Evolutionary conservation across 768 basidiomycete genomes (phyloP).

Genomic region (Rhizopogon vulgaris): DNA sequence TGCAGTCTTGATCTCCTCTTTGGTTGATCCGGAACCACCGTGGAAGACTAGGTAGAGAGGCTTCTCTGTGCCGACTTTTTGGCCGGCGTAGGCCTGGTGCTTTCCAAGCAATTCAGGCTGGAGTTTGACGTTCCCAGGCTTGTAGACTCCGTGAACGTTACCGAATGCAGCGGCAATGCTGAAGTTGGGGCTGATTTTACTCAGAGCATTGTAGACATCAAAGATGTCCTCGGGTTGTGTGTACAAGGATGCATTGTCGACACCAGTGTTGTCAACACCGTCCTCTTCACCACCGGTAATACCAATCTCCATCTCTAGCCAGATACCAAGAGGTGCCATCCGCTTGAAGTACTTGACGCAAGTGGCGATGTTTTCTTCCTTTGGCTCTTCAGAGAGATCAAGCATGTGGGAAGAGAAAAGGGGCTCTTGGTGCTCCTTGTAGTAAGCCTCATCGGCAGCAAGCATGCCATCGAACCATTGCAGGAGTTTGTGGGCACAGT

Average conservation of each 20-base stretch:
- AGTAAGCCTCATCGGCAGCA: conserved; percentile 90
- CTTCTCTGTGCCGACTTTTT: conserved; percentile 64
- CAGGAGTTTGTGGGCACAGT: conserved; percentile 96
- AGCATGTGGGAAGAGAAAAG: conserved; percentile 99
- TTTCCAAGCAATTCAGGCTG: conserved; percentile 87
- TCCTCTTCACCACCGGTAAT: conserved; percentile 99
- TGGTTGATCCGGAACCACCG: conserved; percentile 96
- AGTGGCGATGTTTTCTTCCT: conserved; percentile 90
- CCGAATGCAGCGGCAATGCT: conserved; percentile 98
- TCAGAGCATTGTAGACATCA: conserved; percentile 84
- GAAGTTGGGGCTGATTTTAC: conserved; percentile 85
- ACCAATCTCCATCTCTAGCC: conserved; percentile 99
- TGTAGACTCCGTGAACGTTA: conserved; percentile 99
- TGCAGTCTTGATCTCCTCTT: conserved; percentile 91
- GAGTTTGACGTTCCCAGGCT: conserved; percentile 94
- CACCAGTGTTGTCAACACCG: conserved; percentile 95
- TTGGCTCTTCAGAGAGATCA: conserved; percentile 89
- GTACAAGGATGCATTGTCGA: conserved; percentile 91
- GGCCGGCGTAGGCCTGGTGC: conserved; percentile 75
- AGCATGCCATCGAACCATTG: conserved; percentile 99
- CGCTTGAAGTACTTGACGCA: conserved; percentile 95
- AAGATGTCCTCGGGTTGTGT: conserved; percentile 96
- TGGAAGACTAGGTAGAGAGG: conserved; percentile 99
- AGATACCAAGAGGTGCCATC: conserved; percentile 86
- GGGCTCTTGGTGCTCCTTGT: conserved; percentile 78